Evolutionary conservation across 2,329 filamentous ascomycete species (phyloP), one percentile per base, ranked within the genome.

Genomic region (Trichoderma aggressivum): DNA sequence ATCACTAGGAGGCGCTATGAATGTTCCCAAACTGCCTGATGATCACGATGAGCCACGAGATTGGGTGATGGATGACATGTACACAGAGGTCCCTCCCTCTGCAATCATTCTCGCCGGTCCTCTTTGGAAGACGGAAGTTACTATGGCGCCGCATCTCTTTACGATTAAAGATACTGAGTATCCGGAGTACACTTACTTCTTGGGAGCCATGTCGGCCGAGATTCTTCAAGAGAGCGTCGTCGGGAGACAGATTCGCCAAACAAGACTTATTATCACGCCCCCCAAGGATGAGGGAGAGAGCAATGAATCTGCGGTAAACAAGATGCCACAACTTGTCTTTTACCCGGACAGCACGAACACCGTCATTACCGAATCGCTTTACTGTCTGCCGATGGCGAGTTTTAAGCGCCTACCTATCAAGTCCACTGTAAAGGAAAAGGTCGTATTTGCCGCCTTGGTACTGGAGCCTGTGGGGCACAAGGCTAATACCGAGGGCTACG

Each of bases 321-420:
- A 66, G 55, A 66, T 71, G 62, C 69, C 69, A 3, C 61, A 30
- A 1, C 21, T 71, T 2, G 69, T 71, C 30, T 71, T 66, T 53
- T 71, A 71, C 28, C 61, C 69, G 3, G 69, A 71, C 55, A 66
- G 43, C 3, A 21, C 66, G 21, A 30, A 50, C 10, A 24, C 21
- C 0, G 32, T 24, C 3, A 70, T 65, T 16, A 50, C 61, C 1
- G 69, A 61, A 12, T 63, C 53, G 18, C 1, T 71, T 3, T 71
- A 59, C 24, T 66, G 69, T 28, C 24, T 71, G 1, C 62, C 69
- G 14, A 66, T 71, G 21, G 55, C 69, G 2, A 71, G 32, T 34
- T 71, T 66, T 24, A 71, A 71, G 30, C 69, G 61, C 56, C n/a
- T 71, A 24, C 62, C 69, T 12, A 64, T 66, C 1, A 71, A 71